Base-by-base conservation (phyloP, 2,329 filamentous ascomycete species). In the Phyllosticta citribraziliensis region DNA sequence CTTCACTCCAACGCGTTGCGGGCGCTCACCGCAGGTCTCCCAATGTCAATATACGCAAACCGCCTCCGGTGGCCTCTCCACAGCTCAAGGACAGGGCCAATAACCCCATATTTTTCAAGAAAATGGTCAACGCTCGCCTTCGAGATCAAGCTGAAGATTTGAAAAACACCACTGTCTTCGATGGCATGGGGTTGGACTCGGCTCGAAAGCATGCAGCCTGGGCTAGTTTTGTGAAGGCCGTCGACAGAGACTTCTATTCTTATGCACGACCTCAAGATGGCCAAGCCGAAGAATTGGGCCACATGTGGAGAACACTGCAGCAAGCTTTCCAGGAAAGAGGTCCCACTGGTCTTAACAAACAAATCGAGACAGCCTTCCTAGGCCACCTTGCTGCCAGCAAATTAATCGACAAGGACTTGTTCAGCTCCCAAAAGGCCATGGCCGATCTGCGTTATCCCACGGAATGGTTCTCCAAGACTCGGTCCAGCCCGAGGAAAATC, bases 401-500 rank as follows among this genome's bases (percentile, higher is more conserved):
- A 67, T 61, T 33, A 10, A 75, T 75, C 64, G 73, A 73, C 1
- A 55, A 66, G n/a, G 70, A 70, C 20, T 71, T 75, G 61, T 51
- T 70, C 53, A 66, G 73, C 27, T 73, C 73, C 57, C 73, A 75
- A 66, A 71, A 70, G 58, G 66, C 69, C 20, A 75, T 95, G 14
- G 84, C 90, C n/a, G 91, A 97, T 74, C 77, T 96, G 66, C 84
- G 91, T n/a, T 91, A 86, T 72, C 94, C 94, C 0, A 82, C 87
- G 59, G 94, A 99, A 72, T 97, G 93, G 93, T 97, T 88, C 70
- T 91, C 93, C 0, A 85, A 84, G 3, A 94, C 94, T 1, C 83
- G 95, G 62, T 81, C 84, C 54, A 79, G 94, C 67, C 89, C 92
- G 69, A 82, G 94, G 53, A 93, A 85, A 0, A 82, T 99, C 51